phyloP scores from a whole-genome alignment of 768 basidiomycete species.

The Tylopilus subfusipes region DNA sequence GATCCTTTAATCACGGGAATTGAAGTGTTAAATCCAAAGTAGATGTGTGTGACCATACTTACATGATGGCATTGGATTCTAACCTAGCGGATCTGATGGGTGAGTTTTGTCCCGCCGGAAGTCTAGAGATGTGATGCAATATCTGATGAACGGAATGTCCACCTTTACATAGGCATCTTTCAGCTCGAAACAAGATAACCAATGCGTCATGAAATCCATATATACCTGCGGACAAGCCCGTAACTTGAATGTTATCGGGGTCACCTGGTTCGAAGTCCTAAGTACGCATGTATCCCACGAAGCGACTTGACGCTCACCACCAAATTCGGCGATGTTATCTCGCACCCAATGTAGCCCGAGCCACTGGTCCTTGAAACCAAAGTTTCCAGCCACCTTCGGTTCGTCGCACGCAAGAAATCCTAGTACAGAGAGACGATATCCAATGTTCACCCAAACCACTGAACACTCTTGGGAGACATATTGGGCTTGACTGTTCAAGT shows the following conservation, averaged over 20 bases:
- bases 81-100: constrained; percentile 66
- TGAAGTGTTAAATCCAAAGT: background rate
- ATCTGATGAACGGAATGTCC: constrained; percentile 74
- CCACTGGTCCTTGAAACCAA: constrained; percentile 86
- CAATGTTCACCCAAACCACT: constrained; percentile 75
- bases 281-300: background rate
- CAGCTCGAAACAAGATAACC: background rate
- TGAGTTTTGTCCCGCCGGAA: constrained; percentile 50
- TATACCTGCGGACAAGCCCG: constrained; percentile 69
- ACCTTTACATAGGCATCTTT: constrained; percentile 34
- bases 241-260: constrained; percentile 55
- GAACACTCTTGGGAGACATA: constrained; percentile 59
- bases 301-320: constrained; percentile 41
- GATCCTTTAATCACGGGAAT: constrained; percentile 31
- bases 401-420: constrained; percentile 70
- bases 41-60: constrained; percentile 18
- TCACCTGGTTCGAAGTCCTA: constrained; percentile 42
- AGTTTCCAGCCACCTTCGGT: constrained; percentile 65
- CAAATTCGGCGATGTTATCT: constrained; percentile 63
- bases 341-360: constrained; percentile 66
- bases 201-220: background rate
- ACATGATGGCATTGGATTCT: constrained; percentile 75
- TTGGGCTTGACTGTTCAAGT: constrained; percentile 58
- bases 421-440: constrained; percentile 72
- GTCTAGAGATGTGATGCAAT: constrained; percentile 61